Evolutionary conservation across 2,329 filamentous ascomycete species (phyloP).

Genomic region (Amauroascus verrucosus): DNA sequence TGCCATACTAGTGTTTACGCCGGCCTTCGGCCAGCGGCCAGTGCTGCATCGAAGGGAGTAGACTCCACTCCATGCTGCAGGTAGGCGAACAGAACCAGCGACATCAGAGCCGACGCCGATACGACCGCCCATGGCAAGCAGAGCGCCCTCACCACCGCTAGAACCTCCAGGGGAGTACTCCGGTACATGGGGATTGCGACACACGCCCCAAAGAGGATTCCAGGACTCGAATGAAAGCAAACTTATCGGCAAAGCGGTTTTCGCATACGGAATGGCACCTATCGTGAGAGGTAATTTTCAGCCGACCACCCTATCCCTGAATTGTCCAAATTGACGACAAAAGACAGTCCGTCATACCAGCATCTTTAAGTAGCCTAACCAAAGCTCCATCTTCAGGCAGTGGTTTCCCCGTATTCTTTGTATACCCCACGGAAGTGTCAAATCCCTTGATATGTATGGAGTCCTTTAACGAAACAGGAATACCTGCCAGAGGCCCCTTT

Average conservation of each 20-base stretch:
- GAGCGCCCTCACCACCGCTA: slow-evolving; percentile 71
- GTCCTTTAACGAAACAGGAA: slow-evolving; percentile 76
- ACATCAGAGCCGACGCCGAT: slow-evolving; percentile 90
- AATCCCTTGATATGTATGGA: slow-evolving; percentile 70
- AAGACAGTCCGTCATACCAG: slow-evolving; percentile 37
- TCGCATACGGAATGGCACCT: slow-evolving; percentile 81
- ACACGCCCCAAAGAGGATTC: slow-evolving; percentile 70
- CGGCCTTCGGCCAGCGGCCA: slow-evolving; percentile 79
- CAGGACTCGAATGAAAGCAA: slow-evolving; percentile 76
- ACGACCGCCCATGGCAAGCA: slow-evolving; percentile 69
- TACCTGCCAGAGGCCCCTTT: slow-evolving; percentile 71
- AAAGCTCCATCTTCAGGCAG: slow-evolving; percentile 58
- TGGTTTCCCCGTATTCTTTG: slow-evolving; percentile 59
- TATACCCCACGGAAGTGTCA: slow-evolving; percentile 73
- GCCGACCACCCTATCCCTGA: neutral
- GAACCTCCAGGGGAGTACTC: slow-evolving; percentile 81
- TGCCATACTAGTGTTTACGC: slow-evolving; percentile 76
- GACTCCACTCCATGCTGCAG: slow-evolving; percentile 81
- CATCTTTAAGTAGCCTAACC: slow-evolving; percentile 70
- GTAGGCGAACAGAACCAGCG: slow-evolving; percentile 74
- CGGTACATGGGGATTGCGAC: slow-evolving; percentile 71
- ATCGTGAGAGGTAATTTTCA: neutral
- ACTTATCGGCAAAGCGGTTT: slow-evolving; percentile 82
- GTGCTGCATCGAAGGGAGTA: slow-evolving; percentile 81
- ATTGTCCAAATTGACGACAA: neutral